Evolutionary conservation across 2,329 filamentous ascomycete species (phyloP).

Genomic region (Thielaviopsis ethacetica): DNA sequence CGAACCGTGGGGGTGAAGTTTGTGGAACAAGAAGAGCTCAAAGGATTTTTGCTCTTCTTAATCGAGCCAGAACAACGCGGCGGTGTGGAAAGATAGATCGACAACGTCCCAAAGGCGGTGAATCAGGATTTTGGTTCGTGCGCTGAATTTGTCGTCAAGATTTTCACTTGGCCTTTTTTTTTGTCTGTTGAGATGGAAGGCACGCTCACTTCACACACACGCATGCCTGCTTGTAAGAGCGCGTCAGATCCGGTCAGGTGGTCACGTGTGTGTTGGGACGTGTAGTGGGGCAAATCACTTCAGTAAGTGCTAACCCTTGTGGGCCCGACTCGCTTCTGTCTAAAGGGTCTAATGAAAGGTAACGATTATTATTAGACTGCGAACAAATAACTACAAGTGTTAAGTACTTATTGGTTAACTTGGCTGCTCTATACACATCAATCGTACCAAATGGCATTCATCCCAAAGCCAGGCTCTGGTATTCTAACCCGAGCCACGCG

Average conservation of each 20-base stretch:
- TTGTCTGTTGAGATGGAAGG: background rate
- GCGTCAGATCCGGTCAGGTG: background rate
- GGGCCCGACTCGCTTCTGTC: background rate
- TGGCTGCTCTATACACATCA: constrained; percentile 11
- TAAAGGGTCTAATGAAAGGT: background rate
- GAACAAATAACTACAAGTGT: too few relatives aligned
- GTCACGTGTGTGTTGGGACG: background rate
- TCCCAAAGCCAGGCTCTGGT: constrained; percentile 77
- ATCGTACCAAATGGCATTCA: constrained; percentile 95
- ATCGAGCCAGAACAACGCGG: background rate
- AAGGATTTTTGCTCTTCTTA: background rate
- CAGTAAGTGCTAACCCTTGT: background rate
- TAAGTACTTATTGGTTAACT: too few relatives aligned
- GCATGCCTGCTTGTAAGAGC: background rate
- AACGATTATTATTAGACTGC: too few relatives aligned
- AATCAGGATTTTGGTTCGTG: too few relatives aligned
- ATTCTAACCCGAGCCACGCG: constrained; percentile 63
- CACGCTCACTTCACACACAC: background rate
- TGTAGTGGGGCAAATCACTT: background rate
- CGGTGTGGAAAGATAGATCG: too few relatives aligned
- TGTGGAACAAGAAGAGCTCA: background rate
- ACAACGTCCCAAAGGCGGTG: too few relatives aligned
- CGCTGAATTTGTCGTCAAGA: too few relatives aligned
- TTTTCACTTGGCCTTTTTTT: too few relatives aligned
- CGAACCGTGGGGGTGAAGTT: background rate